Evolutionary conservation across 345 rosid species (phyloP).

Genomic region (Salix koriyanagi): DNA sequence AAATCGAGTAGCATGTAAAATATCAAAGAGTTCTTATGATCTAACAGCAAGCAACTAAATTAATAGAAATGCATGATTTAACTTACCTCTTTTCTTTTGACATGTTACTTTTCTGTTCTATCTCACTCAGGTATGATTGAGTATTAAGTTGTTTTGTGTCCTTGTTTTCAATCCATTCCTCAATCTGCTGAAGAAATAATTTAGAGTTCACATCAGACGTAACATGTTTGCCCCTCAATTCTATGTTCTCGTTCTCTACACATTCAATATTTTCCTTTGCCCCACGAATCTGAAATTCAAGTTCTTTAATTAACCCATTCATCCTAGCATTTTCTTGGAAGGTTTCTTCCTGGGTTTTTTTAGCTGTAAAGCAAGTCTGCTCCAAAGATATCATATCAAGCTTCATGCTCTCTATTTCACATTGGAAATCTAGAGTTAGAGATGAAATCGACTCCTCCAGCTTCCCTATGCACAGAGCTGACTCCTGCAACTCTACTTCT

Average conservation of each 20-base stretch:
- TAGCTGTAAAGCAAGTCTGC: conserved; percentile 51
- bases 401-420: conserved; percentile 84
- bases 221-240: conserved; percentile 40
- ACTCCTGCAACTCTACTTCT: conserved; percentile 51
- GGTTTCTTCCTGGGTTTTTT: conserved; percentile 48
- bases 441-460: conserved; percentile 68
- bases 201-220: conserved; percentile 33
- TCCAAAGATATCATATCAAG: conserved; percentile 61
- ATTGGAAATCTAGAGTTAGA: conserved; percentile 58
- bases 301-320: conserved; percentile 42
- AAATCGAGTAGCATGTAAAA: neutral
- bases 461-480: conserved; percentile 47
- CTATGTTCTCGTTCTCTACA: conserved; percentile 49
- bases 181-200: conserved; percentile 30
- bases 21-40: neutral
- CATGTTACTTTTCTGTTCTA: conserved; percentile 17
- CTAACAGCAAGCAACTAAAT: neutral
- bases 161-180: conserved; percentile 34
- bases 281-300: conserved; percentile 39
- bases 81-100: conserved; percentile 35
- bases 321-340: conserved; percentile 43
- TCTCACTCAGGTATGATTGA: conserved; percentile 22
- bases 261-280: conserved; percentile 34
- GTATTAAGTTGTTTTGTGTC: conserved; percentile 18
- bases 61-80: conserved; percentile 5